Conservation (phyloP, 139 green algal species). For the Chlorella ohadii region DNA sequence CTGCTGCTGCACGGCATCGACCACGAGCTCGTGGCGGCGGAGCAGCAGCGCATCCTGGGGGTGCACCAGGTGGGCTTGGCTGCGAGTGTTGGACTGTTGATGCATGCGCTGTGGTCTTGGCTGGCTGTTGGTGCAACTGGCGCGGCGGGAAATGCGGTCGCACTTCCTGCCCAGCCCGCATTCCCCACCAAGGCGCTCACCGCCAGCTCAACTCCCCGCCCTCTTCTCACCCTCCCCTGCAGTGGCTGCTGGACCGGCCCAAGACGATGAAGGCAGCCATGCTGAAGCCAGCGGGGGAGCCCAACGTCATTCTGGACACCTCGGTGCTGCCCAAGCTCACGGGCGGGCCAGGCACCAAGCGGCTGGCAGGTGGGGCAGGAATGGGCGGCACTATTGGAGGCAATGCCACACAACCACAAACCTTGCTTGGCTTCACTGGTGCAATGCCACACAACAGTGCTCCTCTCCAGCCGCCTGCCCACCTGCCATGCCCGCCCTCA, state of each 20-base stretch:
- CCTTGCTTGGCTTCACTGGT: too few relatives aligned
- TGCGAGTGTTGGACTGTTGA: neutral
- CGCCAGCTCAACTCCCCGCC: too few relatives aligned
- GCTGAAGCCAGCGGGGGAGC: conserved; percentile 17
- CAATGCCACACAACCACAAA: too few relatives aligned
- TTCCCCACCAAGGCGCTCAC: too few relatives aligned
- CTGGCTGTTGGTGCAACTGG: too few relatives aligned
- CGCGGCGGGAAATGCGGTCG: too few relatives aligned
- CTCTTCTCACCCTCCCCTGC: neutral
- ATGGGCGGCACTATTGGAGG: neutral
- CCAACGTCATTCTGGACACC: conserved; percentile 26
- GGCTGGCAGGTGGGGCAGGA: conserved; percentile 10
- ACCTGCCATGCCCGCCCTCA: too few relatives aligned
- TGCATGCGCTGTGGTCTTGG: too few relatives aligned
- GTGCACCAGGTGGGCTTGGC: conserved; percentile 13
- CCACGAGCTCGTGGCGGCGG: conserved; percentile 7
- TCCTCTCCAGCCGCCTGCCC: too few relatives aligned
- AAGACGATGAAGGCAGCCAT: conserved; percentile 23
- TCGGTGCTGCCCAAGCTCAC: conserved; percentile 18
- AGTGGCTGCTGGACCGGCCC: conserved; percentile 22
- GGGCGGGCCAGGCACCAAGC: neutral
- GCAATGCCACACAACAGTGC: too few relatives aligned
- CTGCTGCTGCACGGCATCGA: conserved; percentile 35
- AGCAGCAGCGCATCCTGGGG: conserved; percentile 24
- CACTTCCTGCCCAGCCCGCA: too few relatives aligned